These are phyloP conservation scores for Auriscalpium vulgare DNA, from an alignment of 768 basidiomycete genomes.

Conservation along the genomic window DNA sequence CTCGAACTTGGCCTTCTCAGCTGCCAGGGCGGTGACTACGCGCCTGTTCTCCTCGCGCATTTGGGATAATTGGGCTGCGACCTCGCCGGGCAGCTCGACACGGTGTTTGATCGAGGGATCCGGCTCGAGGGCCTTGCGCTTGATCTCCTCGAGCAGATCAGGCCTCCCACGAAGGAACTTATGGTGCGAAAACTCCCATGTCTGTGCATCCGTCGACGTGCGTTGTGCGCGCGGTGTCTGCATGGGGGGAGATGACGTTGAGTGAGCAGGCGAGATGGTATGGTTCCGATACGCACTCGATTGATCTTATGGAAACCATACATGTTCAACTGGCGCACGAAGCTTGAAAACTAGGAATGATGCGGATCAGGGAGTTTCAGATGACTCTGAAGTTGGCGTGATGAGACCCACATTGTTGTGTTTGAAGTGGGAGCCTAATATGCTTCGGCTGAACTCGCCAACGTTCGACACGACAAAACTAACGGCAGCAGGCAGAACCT, in stretches of 20 bases:
- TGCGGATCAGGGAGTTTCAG: neutral
- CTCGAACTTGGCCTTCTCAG: conserved; percentile 55
- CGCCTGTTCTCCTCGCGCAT: conserved; percentile 69
- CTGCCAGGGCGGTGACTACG: conserved; percentile 42
- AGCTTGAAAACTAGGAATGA: conserved; percentile 70
- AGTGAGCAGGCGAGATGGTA: conserved; percentile 1
- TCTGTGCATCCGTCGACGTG: conserved; percentile 72
- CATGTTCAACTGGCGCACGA: conserved; percentile 94
- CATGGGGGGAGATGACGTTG: conserved; percentile 2
- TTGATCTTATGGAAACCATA: conserved; percentile 96
- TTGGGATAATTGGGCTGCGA: conserved; percentile 52
- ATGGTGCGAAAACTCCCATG: conserved; percentile 85
- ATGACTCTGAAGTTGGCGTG: conserved; percentile 1
- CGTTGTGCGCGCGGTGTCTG: conserved; percentile 80
- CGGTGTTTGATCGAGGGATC: conserved; percentile 66
- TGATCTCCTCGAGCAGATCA: conserved; percentile 79
- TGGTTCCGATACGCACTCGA: conserved; percentile 40
- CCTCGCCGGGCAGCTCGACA: conserved; percentile 77
- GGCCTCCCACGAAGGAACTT: conserved; percentile 77
- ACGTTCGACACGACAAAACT: conserved; percentile 82
- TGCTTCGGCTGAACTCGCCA: conserved; percentile 78
- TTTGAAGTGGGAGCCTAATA: conserved; percentile 82
- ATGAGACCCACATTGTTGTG: conserved; percentile 68
- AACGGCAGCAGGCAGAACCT: neutral
- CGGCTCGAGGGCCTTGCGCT: conserved; percentile 77